Evolutionary conservation across 1,284 basidiomycete species (phyloP).

Genomic region (Sanguinoderma infundibulare): DNA sequence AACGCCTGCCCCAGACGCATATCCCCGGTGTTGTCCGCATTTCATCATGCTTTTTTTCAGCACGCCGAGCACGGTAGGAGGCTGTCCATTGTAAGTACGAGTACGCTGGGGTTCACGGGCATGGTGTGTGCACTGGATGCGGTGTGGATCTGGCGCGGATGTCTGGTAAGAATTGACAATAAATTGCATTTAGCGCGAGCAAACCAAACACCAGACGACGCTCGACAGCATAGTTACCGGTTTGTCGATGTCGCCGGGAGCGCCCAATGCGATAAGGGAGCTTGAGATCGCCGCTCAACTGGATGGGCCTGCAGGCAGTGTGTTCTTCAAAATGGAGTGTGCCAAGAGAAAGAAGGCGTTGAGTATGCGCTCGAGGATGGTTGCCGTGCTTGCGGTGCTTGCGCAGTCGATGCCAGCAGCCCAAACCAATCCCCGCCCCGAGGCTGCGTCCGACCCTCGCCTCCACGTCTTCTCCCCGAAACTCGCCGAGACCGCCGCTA

Average conservation of each 20-base stretch:
- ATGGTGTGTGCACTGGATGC: neutral
- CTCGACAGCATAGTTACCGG: conserved; percentile 19
- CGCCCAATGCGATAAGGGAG: conserved; percentile 8
- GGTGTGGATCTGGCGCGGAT: neutral
- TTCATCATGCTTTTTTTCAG: neutral
- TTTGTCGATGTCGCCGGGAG: conserved; percentile 19
- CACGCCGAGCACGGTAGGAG: no score
- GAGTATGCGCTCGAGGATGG: neutral
- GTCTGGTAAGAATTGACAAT: conserved; percentile 2
- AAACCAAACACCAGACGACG: conserved; percentile 1
- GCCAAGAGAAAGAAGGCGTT: conserved; percentile 3
- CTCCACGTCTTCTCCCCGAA: neutral
- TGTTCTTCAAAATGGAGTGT: neutral
- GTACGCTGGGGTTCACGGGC: neutral
- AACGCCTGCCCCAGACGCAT: conserved; percentile 11
- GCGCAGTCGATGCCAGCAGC: neutral
- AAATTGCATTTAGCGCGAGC: neutral
- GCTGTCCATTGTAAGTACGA: neutral
- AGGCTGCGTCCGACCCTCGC: neutral
- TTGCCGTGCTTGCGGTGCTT: neutral
- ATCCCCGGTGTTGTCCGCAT: neutral
- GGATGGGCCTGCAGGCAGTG: neutral
- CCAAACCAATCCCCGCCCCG: neutral
- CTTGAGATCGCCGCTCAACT: no score
- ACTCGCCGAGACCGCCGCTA: neutral